Percentiles rank a stretch among this genome's conserved stretches.
These are phyloP conservation scores for Talaromyces trachyspermus DNA, from an alignment of 495 filamentous ascomycete genomes.

Conservation along the genomic window DNA sequence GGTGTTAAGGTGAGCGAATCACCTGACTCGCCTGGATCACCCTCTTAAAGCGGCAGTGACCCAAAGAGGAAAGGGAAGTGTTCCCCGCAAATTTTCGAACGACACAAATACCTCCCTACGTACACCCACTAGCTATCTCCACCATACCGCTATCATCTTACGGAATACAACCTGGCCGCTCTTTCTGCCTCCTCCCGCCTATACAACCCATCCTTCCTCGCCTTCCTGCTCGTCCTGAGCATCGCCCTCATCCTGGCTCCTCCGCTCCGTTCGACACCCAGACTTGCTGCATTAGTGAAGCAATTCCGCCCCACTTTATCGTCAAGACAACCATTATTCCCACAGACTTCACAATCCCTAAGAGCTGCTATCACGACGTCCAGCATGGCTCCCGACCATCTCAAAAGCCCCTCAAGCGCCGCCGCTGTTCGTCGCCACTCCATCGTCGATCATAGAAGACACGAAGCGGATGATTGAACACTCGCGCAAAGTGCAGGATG, in stretches of 20 bases:
- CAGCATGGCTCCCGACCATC: conserved; percentile 58
- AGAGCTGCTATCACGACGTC: conserved; percentile 52
- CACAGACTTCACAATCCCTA: conserved; percentile 17
- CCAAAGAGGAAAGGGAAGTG: too few relatives aligned
- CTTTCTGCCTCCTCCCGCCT: neutral
- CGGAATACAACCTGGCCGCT: neutral
- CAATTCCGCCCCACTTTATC: conserved; percentile 47
- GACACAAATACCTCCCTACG: neutral
- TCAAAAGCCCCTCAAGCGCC: conserved; percentile 74
- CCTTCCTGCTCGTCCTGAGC: conserved; percentile 7
- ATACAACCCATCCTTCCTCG: conserved; percentile 1
- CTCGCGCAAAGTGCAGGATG: conserved; percentile 65
- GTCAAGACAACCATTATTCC: conserved; percentile 8
- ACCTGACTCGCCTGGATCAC: too few relatives aligned
- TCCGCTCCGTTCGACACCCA: conserved; percentile 36
- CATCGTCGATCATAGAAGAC: conserved; percentile 65
- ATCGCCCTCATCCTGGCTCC: conserved; percentile 67
- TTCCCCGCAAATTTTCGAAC: too few relatives aligned
- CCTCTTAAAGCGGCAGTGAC: too few relatives aligned
- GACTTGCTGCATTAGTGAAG: conserved; percentile 51
- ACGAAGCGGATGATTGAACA: conserved; percentile 65
- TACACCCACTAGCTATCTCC: neutral
- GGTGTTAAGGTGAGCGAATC: too few relatives aligned
- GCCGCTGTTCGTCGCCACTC: conserved; percentile 78
- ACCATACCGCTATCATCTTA: neutral